Evolutionary conservation across 148 eudicot genomes (phyloP), one percentile per base, ranked within the genome.

Genomic region (Drosera capensis): DNA sequence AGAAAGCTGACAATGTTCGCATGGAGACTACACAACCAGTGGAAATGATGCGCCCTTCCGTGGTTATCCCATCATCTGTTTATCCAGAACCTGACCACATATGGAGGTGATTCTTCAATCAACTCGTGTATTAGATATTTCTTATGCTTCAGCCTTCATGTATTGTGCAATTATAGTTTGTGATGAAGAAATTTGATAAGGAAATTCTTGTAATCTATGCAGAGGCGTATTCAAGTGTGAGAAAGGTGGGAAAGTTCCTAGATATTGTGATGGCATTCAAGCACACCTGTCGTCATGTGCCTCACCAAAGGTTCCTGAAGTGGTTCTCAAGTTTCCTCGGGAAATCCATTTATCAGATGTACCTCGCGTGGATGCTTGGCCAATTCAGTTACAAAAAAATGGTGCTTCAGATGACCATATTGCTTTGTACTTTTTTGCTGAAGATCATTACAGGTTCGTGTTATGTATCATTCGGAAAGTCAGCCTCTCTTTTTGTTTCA

Each of bases 281-380:
- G 79, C 75, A 15, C 72, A 73, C 49, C 25, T 69, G 45, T 70
- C 79, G 7, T 48, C 55, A 19, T 14, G 41, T 34, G 68, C 75
- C 50, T 70, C 75, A 4, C 47, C 67, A 35, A 63, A 49, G 43
- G 63, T 59, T 35, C 36, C 19, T 56, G 71, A 78, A 51, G 58
- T 71, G 59, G 75, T 56, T 36, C 63, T 44, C 47, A 81, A 71
- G 55, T 75, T 84, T 54, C 58, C 70, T 21, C 56, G 59, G 8
- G 74, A 67, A 47, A 45, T 90, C 41, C 17, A 57, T 25, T 47
- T 90, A 43, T 53, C 78, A 57, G 78, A 78, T 62, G 74, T 73
- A 49, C 58, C 82, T 44, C 81, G 86, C 20, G 40, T 44, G 36
- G 79, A 75, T 49, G 64, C 52, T 28, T 84, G 93, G 99, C 93